Evolutionary conservation across 2,329 filamentous ascomycete genomes (phyloP).

Genomic region (Tricladium varicosporioides): DNA sequence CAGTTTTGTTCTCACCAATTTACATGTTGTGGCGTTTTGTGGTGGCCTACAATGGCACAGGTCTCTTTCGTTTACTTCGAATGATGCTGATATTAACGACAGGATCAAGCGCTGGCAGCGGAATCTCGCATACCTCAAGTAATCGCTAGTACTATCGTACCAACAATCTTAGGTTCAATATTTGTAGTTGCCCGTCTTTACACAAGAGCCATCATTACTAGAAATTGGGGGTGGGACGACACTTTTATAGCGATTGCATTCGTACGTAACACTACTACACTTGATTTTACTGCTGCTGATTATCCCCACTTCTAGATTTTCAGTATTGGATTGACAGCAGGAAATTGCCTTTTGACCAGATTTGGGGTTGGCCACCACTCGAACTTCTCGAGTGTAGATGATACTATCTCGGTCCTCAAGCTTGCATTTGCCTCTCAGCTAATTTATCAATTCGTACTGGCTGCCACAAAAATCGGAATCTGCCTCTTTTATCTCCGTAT

Average conservation of each 20-base stretch:
- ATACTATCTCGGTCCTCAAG: neutral
- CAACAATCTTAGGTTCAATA: constrained; percentile 13
- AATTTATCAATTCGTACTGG: constrained; percentile 7
- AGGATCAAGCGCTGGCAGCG: neutral
- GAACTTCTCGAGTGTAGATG: neutral
- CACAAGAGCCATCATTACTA: constrained; percentile 14
- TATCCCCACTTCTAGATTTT: neutral
- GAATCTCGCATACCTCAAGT: constrained; percentile 12
- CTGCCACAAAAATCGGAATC: constrained; percentile 14
- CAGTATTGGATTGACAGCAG: constrained; percentile 8
- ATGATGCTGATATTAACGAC: neutral
- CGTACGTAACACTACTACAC: constrained; percentile 5
- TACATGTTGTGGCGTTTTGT: too few relatives aligned
- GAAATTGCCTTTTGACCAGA: constrained; percentile 4
- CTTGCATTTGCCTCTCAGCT: constrained; percentile 8
- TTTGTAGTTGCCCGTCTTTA: constrained; percentile 21
- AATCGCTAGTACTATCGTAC: constrained; percentile 15
- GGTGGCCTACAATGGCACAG: too few relatives aligned
- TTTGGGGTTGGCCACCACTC: constrained; percentile 12
- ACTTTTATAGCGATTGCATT: constrained; percentile 17
- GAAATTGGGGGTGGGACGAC: constrained; percentile 19
- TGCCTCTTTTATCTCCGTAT: constrained; percentile 15
- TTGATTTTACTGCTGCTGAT: too few relatives aligned
- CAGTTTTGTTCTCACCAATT: too few relatives aligned
- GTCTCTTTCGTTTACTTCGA: too few relatives aligned